These are phyloP conservation scores for Crucihimalaya himalaica DNA, from an alignment of 345 rosid species.

Conservation along the genomic window DNA sequence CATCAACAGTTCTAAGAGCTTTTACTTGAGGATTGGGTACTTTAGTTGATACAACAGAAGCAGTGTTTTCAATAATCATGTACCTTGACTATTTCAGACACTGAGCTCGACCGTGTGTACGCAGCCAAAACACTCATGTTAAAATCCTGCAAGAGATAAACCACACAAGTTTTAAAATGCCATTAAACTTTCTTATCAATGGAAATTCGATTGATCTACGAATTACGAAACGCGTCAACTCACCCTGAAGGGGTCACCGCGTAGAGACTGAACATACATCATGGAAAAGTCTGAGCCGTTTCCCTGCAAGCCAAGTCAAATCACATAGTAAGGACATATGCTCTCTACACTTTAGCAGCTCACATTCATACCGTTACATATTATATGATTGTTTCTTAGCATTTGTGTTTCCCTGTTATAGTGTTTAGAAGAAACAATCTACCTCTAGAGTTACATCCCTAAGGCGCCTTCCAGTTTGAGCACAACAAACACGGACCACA, in stretches of 20 bases:
- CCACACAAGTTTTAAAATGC: slow-evolving; percentile 5
- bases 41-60: not conserved
- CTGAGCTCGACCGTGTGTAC: slow-evolving; percentile 69
- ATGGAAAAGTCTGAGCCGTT: slow-evolving; percentile 58
- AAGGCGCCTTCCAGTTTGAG: slow-evolving; percentile 97
- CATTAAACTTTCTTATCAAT: not conserved
- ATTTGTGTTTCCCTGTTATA: not conserved
- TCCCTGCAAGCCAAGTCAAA: slow-evolving; percentile 53
- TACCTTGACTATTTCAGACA: slow-evolving; percentile 93
- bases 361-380: not conserved
- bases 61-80: not conserved
- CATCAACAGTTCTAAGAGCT: not conserved
- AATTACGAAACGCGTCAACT: slow-evolving; percentile 31
- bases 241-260: slow-evolving; percentile 94
- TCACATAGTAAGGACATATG: slow-evolving; percentile 13
- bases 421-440: slow-evolving; percentile 5
- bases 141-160: slow-evolving; percentile 58
- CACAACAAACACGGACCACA: slow-evolving; percentile 85
- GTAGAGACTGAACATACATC: slow-evolving; percentile 87
- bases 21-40: not conserved
- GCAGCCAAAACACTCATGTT: slow-evolving; percentile 92
- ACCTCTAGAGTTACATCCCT: slow-evolving; percentile 94
- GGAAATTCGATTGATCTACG: not conserved
- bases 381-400: not conserved
- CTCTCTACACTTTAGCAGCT: not conserved